phyloP scores from a whole-genome alignment of 768 basidiomycete species.

The Ramaria rubella region DNA sequence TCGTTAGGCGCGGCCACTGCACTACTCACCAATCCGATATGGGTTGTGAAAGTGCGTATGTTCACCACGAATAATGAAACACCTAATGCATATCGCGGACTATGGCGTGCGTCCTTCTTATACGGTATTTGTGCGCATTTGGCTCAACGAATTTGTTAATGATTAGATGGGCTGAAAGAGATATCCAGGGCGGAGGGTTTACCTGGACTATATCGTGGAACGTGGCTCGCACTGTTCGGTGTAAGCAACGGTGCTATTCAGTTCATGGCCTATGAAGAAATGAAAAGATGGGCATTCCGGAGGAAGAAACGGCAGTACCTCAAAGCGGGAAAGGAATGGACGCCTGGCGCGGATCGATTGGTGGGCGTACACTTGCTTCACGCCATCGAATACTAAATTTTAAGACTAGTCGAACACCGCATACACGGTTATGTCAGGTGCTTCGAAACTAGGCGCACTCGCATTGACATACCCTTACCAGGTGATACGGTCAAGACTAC shows the following conservation, averaged over 20 bases:
- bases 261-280: conserved; percentile 93
- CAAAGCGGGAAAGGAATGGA: conserved; percentile 57
- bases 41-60: conserved; percentile 97
- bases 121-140: background rate
- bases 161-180: conserved; percentile 60
- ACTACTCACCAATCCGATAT: conserved; percentile 92
- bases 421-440: conserved; percentile 89
- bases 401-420: conserved; percentile 73
- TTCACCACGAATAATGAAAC: conserved; percentile 72
- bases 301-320: conserved; percentile 60
- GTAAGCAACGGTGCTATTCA: conserved; percentile 93
- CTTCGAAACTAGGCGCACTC: conserved; percentile 82
- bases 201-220: conserved; percentile 80
- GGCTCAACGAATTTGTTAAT: background rate
- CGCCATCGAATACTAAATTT: background rate
- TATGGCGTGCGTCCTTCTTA: conserved; percentile 54
- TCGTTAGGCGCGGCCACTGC: conserved; percentile 82
- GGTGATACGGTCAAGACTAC: conserved; percentile 89
- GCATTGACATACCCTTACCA: conserved; percentile 93
- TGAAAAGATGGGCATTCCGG: conserved; percentile 87
- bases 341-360: conserved; percentile 73
- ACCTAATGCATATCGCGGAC: conserved; percentile 67
- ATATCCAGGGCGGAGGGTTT: conserved; percentile 72
- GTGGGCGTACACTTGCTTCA: conserved; percentile 40
- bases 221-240: conserved; percentile 80